Evolutionary conservation across 225 moss, liverwort and hornwort species (phyloP).

Genomic region (Pleurozium schreberi): DNA sequence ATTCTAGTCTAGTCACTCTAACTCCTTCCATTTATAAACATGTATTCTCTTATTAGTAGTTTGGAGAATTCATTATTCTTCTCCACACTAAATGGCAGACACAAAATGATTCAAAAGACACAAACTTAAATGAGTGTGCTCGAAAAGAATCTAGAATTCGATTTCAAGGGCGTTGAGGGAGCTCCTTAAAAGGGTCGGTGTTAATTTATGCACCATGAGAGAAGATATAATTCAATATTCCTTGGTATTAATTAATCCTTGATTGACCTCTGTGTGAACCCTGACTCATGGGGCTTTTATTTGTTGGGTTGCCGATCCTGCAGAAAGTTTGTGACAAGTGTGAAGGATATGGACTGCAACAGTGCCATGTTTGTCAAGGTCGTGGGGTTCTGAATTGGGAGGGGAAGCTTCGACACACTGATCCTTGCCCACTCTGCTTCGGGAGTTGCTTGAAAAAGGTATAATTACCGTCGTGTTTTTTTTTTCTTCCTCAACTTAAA

Average conservation of each 20-base stretch:
- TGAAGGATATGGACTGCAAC: slow-evolving; percentile 74
- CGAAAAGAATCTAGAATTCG: not conserved
- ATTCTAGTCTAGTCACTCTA: not conserved
- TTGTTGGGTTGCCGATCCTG: not conserved
- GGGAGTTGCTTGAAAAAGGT: slow-evolving; percentile 77
- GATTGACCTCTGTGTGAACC: not conserved
- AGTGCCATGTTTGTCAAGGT: slow-evolving; percentile 72
- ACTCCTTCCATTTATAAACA: not conserved
- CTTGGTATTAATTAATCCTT: not conserved
- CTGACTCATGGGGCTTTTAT: not conserved
- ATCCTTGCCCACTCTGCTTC: slow-evolving; percentile 71
- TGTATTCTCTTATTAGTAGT: not conserved
- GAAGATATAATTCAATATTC: too few relatives aligned
- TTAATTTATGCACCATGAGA: not conserved
- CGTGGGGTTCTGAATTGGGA: slow-evolving; percentile 62
- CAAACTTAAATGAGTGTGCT: not conserved
- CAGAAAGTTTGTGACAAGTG: slow-evolving; percentile 69
- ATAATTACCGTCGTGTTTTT: not conserved
- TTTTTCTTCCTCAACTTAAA: not conserved
- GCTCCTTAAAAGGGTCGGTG: not conserved
- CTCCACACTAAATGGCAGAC: not conserved
- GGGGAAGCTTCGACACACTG: slow-evolving; percentile 52
- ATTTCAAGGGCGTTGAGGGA: not conserved
- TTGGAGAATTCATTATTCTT: not conserved
- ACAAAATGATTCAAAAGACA: not conserved